Evolutionary conservation across 2,329 filamentous ascomycete genomes (phyloP).

Genomic region (Trichoderma atrobrunneum): DNA sequence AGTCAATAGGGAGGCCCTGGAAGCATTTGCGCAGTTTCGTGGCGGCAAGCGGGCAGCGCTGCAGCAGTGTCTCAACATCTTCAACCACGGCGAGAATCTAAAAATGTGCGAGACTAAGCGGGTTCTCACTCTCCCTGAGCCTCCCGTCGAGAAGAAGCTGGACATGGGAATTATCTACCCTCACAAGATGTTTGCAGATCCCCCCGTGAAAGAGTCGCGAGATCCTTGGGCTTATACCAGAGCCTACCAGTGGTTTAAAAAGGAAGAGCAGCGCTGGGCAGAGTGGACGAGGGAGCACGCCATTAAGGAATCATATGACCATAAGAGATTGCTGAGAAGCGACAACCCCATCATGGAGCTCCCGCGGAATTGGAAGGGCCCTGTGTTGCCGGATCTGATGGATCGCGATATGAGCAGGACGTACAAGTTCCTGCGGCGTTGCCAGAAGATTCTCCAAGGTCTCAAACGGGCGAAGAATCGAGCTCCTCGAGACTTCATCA

Average conservation of each 20-base stretch:
- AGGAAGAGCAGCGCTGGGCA: constrained; percentile 24
- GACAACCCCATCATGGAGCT: constrained; percentile 26
- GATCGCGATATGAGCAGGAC: constrained; percentile 27
- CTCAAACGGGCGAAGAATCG: constrained; percentile 21
- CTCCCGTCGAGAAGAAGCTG: background rate
- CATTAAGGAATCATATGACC: constrained; percentile 22
- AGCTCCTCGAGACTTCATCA: constrained; percentile 24
- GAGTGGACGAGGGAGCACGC: constrained; percentile 21
- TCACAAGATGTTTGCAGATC: constrained; percentile 22
- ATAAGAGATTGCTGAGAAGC: constrained; percentile 6
- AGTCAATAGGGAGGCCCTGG: constrained; percentile 22
- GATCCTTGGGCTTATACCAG: constrained; percentile 31
- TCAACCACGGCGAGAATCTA: constrained; percentile 39
- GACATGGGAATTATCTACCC: constrained; percentile 27
- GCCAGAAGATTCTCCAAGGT: constrained; percentile 20
- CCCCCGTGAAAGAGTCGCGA: constrained; percentile 25
- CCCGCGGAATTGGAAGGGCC: constrained; percentile 28
- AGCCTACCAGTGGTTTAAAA: constrained; percentile 25
- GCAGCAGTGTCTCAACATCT: constrained; percentile 41
- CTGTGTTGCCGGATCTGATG: constrained; percentile 22
- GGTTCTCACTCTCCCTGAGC: constrained; percentile 36
- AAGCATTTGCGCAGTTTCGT: constrained; percentile 36
- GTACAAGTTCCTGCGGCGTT: constrained; percentile 19
- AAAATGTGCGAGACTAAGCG: constrained; percentile 37
- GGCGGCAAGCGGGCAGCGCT: constrained; percentile 46